Conservation (phyloP, 306 rosid species). For the Abrus precatorius region DNA sequence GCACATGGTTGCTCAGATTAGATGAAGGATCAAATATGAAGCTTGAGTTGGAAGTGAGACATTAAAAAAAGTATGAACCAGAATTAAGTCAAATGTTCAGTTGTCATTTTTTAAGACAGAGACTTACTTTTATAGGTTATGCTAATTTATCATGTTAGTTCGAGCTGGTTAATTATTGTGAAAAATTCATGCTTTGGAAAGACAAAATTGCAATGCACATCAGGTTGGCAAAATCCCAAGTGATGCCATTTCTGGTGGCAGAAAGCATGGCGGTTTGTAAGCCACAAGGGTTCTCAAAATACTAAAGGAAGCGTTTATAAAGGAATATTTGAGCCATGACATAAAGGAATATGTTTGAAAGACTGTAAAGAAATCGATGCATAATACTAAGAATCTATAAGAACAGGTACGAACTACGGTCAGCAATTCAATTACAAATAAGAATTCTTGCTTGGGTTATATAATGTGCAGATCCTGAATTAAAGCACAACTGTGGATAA, state of each 20-base stretch:
- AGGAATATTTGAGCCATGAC: slow-evolving; percentile 14
- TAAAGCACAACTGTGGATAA: slow-evolving; percentile 32
- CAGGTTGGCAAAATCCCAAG: not conserved
- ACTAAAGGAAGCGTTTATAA: not conserved
- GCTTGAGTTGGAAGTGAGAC: slow-evolving; percentile 26
- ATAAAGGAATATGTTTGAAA: not conserved
- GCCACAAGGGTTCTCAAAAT: slow-evolving; percentile 2
- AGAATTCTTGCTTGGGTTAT: slow-evolving; percentile 34
- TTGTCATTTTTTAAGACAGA: slow-evolving; percentile 27
- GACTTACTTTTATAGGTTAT: not conserved
- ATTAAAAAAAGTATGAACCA: slow-evolving; percentile 1
- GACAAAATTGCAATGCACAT: slow-evolving; percentile 8
- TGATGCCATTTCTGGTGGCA: slow-evolving; percentile 15
- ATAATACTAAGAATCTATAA: slow-evolving; percentile 13
- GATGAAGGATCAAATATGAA: slow-evolving; percentile 30
- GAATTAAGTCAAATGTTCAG: slow-evolving; percentile 13
- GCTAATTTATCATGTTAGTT: not conserved
- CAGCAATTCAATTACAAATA: slow-evolving; percentile 17
- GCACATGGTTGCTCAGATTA: slow-evolving; percentile 16
- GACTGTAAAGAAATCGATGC: not conserved
- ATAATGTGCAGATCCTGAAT: slow-evolving; percentile 34
- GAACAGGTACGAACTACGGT: slow-evolving; percentile 27
- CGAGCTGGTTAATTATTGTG: slow-evolving; percentile 17
- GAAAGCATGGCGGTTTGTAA: not conserved
- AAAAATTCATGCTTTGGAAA: slow-evolving; percentile 4